Base-by-base conservation (phyloP, 345 rosid genomes). In the Draba incana region DNA sequence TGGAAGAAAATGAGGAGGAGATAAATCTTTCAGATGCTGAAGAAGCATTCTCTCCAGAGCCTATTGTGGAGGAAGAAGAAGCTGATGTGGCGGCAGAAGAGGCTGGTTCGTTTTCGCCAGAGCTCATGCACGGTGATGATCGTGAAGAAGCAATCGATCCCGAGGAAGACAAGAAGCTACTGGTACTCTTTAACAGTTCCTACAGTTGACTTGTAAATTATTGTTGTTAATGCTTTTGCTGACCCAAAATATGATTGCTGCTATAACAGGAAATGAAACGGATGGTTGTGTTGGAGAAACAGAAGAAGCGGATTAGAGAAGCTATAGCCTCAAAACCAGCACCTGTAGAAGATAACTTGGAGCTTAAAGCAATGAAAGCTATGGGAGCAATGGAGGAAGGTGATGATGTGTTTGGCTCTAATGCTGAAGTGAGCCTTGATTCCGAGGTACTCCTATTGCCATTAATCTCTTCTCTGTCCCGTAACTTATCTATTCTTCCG, bases 341-440 rank as follows among this genome's bases (percentile, higher is more conserved):
- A n/a, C 88, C 87, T 52, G 25, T 77, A 20, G 96, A 85, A 71
- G 94, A 93, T 68, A 87, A 87, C 75, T 85, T 90, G 12, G 96
- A 93, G 85, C 59, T 85, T 70, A 93, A 87, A 83, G 97, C 96
- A 71, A 81, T 87, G 71, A 93, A 93, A 82, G 89, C 77, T 67
- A 93, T 93, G 98, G 98, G 98, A 70, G 81, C 78, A 33, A 85
- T 88, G 90, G 98, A 93, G 70, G 98, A 93, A 81, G 98, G 97
- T 15, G 98, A 90, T 80, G 96, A 92, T 14, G 81, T 87, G 50
- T 88, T 93, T 78, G 97, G 97, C 76, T 77, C 96, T 55, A 95
- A 90, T 48, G 90, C 94, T 15, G 98, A 93, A 85, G 89, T 93
- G 41, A 90, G 83, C 79, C 85, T 93, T 74, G 97, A 93, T 69